phyloP scores from a whole-genome alignment of 805 yeast genomes.

The Candida maris region DNA sequence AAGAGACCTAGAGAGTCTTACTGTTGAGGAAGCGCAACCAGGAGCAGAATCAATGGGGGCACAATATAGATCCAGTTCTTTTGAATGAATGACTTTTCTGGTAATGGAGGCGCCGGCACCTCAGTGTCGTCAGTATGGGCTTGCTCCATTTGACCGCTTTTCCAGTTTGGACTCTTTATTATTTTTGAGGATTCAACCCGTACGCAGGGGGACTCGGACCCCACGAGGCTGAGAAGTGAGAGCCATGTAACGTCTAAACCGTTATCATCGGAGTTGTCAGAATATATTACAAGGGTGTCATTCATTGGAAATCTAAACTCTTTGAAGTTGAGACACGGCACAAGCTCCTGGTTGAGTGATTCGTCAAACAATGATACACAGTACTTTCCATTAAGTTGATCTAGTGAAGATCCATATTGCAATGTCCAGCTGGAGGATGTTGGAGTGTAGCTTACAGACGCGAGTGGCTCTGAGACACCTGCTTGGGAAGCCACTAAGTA shows the following conservation, averaged over 20 bases:
- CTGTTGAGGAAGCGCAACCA: slow-evolving; percentile 24
- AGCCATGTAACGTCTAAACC: slow-evolving; percentile 9
- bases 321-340: slow-evolving; percentile 24
- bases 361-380: slow-evolving; percentile 16
- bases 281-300: slow-evolving; percentile 16
- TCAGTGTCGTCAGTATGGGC: slow-evolving; percentile 12
- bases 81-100: slow-evolving; percentile 47
- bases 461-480: slow-evolving; percentile 7
- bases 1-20: too few relatives aligned
- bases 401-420: neutral
- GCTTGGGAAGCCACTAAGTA: slow-evolving; percentile 4
- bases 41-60: slow-evolving; percentile 42
- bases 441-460: slow-evolving; percentile 5
- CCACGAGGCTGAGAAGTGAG: slow-evolving; percentile 11
- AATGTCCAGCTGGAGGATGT: slow-evolving; percentile 7
- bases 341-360: neutral
- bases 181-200: slow-evolving; percentile 4
- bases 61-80: slow-evolving; percentile 62
- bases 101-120: slow-evolving; percentile 5
- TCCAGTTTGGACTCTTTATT: slow-evolving; percentile 12
- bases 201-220: slow-evolving; percentile 5
- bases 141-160: slow-evolving; percentile 5
- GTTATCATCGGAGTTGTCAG: neutral
- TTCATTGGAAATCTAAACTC: slow-evolving; percentile 16
- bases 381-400: slow-evolving; percentile 10